These are phyloP conservation scores for Globisporangium heterothallicum DNA, from an alignment of 352 stramenopile species.

Conservation along the genomic window DNA sequence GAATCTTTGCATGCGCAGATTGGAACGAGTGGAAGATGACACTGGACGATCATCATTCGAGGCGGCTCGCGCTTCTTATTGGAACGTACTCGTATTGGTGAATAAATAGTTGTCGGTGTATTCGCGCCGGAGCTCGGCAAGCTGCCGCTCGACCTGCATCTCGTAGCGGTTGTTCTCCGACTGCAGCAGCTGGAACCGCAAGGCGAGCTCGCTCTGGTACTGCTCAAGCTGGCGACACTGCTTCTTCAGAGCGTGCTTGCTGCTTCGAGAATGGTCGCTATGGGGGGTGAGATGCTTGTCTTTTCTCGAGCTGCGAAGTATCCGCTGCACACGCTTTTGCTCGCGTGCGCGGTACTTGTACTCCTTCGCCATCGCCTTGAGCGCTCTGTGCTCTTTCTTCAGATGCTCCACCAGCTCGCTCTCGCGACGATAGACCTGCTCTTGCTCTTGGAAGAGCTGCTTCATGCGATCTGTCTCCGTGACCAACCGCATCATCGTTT, in stretches of 20 bases:
- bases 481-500: constrained; percentile 26
- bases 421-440: constrained; percentile 25
- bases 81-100: constrained; percentile 18
- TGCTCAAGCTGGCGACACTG: constrained; percentile 34
- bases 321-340: constrained; percentile 24
- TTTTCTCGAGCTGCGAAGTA: constrained; percentile 20
- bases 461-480: constrained; percentile 27
- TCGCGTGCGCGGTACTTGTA: constrained; percentile 31
- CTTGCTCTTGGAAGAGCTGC: constrained; percentile 26
- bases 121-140: constrained; percentile 51
- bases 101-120: constrained; percentile 70
- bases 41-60: no score
- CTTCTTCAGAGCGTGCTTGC: constrained; percentile 28
- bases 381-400: constrained; percentile 29
- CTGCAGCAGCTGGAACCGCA: constrained; percentile 56
- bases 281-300: constrained; percentile 13
- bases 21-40: not conserved
- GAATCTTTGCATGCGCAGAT: not conserved
- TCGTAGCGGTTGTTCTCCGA: constrained; percentile 50
- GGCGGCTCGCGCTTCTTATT: no score
- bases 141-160: constrained; percentile 45
- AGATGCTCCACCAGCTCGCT: constrained; percentile 23
- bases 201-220: constrained; percentile 39
- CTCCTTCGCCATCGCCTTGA: constrained; percentile 33
- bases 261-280: constrained; percentile 1